These are phyloP conservation scores for Lecanicillium sp. DNA, from an alignment of 2,329 filamentous ascomycete species.

Conservation along the genomic window DNA sequence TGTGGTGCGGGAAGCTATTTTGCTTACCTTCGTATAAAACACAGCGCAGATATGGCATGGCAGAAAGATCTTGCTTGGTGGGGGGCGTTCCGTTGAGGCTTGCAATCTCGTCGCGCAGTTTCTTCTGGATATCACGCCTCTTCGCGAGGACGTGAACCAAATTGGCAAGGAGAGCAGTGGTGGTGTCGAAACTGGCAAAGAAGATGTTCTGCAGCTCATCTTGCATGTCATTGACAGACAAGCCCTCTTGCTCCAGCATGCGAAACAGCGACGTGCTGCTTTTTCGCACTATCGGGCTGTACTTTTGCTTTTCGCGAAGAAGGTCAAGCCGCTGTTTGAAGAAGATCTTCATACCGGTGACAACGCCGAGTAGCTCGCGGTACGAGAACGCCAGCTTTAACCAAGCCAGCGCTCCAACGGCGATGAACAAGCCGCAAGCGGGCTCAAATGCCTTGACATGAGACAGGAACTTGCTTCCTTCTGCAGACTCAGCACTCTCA, in stretches of 20 bases:
- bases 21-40: conserved; percentile 7
- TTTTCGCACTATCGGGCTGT: background rate
- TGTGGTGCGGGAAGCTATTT: background rate
- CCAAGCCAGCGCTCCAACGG: conserved; percentile 7
- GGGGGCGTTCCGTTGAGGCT: background rate
- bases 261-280: conserved; percentile 7
- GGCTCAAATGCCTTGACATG: conserved; percentile 10
- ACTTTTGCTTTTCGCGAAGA: conserved; percentile 3
- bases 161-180: conserved; percentile 8
- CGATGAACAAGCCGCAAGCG: conserved; percentile 9
- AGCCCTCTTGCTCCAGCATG: conserved; percentile 4
- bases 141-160: conserved; percentile 1
- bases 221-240: conserved; percentile 9
- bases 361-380: background rate
- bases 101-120: background rate
- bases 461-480: background rate
- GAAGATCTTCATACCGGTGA: conserved; percentile 10
- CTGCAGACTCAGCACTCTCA: background rate
- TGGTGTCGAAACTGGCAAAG: conserved; percentile 13
- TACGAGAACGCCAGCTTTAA: conserved; percentile 2
- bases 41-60: conserved; percentile 5
- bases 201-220: conserved; percentile 13
- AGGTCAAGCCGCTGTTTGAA: conserved; percentile 10
- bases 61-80: conserved; percentile 2
- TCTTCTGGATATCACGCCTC: background rate